Evolutionary conservation across 768 basidiomycete genomes (phyloP), one percentile per base, ranked within the genome.

Genomic region (Hirschioporus abietinus): DNA sequence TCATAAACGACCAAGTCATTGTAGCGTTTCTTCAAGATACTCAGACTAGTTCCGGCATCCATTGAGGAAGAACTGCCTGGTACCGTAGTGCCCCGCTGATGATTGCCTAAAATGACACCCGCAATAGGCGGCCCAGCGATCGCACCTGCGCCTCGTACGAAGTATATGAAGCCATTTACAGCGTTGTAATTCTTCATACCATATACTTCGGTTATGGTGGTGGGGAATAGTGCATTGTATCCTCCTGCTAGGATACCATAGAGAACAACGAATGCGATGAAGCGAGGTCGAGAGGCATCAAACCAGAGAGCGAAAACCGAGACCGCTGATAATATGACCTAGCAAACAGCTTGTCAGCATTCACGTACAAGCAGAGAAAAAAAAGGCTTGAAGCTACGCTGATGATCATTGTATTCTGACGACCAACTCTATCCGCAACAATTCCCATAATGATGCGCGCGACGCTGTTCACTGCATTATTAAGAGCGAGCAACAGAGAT

Each of bases 221-320:
- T 81, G 5, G 81, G 81, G 24, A 82, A 70, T 15, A 82, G 74
- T 12, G 79, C 78, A 66, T 81, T 81, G 72, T 82, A 81, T 1
- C 81, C 81, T 23, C 81, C 81, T 1, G 82, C 78, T 60, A 76
- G 78, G 63, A 82, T 71, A 18, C 79, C 82, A 67, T 83, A 82
- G 63, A 78, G 65, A 25, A 82, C 73, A 24, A 78, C 68, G 70
- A 82, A 82, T 0, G 76, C 76, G 57, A 80, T 69, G 68, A 81
- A 83, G 1, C 79, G 77, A 0, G 70, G 64, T 26, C 78, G 76
- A 9, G 73, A 68, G 10, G 81, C 79, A 64, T 78, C 68, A 63
- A 79, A 76, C 81, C 82, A 82, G n/a, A 82, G 72, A 0, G 77
- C 76, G 61, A 82, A 72, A 15, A 81, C 79, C 1, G 78, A 76